Conservation (phyloP, 345 rosid species). For the Moricandia arvensis region DNA sequence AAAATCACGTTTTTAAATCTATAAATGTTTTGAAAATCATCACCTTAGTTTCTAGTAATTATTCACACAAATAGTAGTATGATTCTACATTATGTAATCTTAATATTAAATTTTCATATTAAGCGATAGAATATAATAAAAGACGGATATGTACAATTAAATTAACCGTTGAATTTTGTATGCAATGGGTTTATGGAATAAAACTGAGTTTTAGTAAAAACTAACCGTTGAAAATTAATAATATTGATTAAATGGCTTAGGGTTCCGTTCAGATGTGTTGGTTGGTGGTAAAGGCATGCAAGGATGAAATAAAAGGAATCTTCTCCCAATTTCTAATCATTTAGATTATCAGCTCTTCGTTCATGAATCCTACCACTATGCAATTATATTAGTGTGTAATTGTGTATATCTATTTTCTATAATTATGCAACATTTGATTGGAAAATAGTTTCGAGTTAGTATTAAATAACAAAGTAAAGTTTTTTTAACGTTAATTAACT, state of each 20-base stretch:
- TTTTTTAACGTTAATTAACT: no score
- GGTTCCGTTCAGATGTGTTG: conserved; percentile 31
- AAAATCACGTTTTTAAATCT: not conserved
- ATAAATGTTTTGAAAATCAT: not conserved
- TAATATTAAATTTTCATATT: no score
- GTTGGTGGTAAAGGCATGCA: conserved; percentile 35
- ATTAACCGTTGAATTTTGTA: not conserved
- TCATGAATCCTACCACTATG: conserved; percentile 28
- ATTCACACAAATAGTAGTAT: not conserved
- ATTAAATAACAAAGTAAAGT: no score
- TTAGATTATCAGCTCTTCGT: conserved; percentile 26
- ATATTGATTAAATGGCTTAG: not conserved
- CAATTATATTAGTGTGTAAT: not conserved
- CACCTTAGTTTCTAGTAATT: not conserved
- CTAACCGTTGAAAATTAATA: not conserved
- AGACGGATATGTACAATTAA: not conserved
- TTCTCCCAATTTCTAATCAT: conserved; percentile 24
- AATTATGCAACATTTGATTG: not conserved
- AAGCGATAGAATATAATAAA: no score
- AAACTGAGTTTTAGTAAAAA: no score
- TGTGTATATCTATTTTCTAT: not conserved
- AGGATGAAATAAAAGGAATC: conserved; percentile 37
- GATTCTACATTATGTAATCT: not conserved
- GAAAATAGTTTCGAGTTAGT: no score
- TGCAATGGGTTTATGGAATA: no score